These are phyloP conservation scores for Rhodomyrtus psidioides DNA, from an alignment of 441 rosid genomes.

Conservation along the genomic window DNA sequence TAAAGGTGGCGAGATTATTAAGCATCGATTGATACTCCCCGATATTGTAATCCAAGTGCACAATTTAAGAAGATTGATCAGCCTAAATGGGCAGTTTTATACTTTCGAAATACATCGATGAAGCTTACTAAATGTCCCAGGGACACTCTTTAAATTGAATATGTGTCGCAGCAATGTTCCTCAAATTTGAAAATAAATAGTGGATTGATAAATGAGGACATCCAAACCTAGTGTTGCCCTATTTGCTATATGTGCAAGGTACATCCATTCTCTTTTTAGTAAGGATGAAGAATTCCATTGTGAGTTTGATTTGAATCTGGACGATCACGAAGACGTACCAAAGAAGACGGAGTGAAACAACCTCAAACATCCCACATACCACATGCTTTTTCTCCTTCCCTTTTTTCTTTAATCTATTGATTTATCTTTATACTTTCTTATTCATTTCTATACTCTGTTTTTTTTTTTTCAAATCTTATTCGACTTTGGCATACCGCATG, in stretches of 20 bases:
- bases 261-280: neutral
- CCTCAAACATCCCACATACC: neutral
- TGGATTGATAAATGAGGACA: fast-evolving
- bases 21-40: too few species aligned
- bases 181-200: fast-evolving
- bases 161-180: neutral
- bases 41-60: neutral
- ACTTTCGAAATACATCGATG: neutral
- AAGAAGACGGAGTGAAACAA: neutral
- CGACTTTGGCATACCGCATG: neutral
- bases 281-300: neutral
- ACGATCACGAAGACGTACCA: neutral
- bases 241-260: neutral
- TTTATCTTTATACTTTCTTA: neutral
- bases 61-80: neutral
- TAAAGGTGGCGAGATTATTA: too few species aligned
- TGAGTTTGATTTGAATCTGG: neutral
- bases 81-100: neutral
- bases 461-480: neutral
- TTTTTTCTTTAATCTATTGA: neutral
- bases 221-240: neutral
- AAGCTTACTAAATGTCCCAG: neutral
- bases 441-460: neutral
- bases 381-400: neutral
- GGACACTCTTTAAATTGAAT: neutral